A percentile compares a stretch with the other conserved stretches of the same genome.
phyloP scores from a whole-genome alignment of 2,329 filamentous ascomycete species.

The Xylariaceae sp. region DNA sequence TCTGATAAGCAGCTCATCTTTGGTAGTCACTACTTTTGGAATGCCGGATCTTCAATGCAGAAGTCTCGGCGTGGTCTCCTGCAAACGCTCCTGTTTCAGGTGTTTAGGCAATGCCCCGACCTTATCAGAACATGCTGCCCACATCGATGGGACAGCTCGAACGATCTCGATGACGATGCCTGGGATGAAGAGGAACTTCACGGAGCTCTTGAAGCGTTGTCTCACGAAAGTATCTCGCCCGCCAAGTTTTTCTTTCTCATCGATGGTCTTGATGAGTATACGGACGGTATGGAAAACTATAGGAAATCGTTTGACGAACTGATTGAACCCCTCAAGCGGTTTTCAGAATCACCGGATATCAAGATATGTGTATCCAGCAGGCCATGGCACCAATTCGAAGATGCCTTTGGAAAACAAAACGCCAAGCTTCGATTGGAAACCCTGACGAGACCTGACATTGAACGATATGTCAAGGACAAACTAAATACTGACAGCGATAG shows the following conservation, averaged over 20 bases:
- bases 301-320: neutral
- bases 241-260: conserved; percentile 6
- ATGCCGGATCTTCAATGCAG: conserved; percentile 3
- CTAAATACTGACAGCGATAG: neutral
- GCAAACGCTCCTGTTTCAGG: conserved; percentile 2
- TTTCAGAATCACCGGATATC: neutral
- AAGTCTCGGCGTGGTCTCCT: conserved; percentile 7
- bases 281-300: neutral
- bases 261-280: conserved; percentile 9
- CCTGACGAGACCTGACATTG: no score
- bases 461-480: neutral
- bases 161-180: no score
- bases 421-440: neutral
- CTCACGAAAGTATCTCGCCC: neutral
- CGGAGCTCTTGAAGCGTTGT: no score
- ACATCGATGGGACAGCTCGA: no score
- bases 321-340: neutral
- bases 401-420: neutral
- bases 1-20: neutral
- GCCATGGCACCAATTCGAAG: conserved; percentile 1
- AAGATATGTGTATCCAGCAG: conserved; percentile 7
- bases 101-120: conserved; percentile 2
- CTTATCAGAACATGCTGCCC: neutral
- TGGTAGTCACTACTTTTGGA: conserved; percentile 8
- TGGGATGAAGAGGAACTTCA: no score